A percentile compares a stretch with the other conserved stretches of the same genome.
Evolutionary conservation across 148 eudicot genomes (phyloP).

Genomic region (Chenopodium formosanum): DNA sequence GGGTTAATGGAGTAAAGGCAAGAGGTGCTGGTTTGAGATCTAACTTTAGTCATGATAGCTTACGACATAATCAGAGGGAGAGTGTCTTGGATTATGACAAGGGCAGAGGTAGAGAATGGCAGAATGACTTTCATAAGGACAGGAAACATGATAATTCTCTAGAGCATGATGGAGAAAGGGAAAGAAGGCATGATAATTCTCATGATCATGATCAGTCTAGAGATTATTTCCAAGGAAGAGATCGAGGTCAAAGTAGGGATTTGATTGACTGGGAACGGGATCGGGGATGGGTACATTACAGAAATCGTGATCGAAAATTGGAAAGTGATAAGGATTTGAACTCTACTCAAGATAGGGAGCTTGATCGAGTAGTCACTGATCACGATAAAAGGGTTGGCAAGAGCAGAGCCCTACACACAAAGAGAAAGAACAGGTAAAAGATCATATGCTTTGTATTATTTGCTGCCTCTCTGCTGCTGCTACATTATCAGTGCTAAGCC

Average conservation of each 20-base stretch:
- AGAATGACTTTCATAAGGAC: constrained; percentile 38
- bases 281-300: constrained; percentile 18
- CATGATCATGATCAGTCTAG: constrained; percentile 24
- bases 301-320: constrained; percentile 42
- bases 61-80: constrained; percentile 49
- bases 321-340: constrained; percentile 38
- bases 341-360: constrained; percentile 39
- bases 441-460: neutral
- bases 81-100: constrained; percentile 32
- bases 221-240: constrained; percentile 27
- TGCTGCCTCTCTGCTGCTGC: neutral
- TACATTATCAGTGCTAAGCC: neutral
- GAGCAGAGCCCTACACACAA: constrained; percentile 39
- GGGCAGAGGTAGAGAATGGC: constrained; percentile 55
- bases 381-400: constrained; percentile 41
- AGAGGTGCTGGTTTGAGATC: constrained; percentile 53
- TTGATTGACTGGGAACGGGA: constrained; percentile 19
- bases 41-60: constrained; percentile 51
- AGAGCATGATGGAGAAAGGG: constrained; percentile 35
- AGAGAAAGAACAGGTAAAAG: constrained; percentile 54
- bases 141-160: constrained; percentile 43
- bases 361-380: constrained; percentile 36
- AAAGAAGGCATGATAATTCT: constrained; percentile 20
- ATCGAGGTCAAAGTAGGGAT: constrained; percentile 25
- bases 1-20: constrained; percentile 74